phyloP scores from a whole-genome alignment of 129 eudicot species.

The Dittrichia graveolens region DNA sequence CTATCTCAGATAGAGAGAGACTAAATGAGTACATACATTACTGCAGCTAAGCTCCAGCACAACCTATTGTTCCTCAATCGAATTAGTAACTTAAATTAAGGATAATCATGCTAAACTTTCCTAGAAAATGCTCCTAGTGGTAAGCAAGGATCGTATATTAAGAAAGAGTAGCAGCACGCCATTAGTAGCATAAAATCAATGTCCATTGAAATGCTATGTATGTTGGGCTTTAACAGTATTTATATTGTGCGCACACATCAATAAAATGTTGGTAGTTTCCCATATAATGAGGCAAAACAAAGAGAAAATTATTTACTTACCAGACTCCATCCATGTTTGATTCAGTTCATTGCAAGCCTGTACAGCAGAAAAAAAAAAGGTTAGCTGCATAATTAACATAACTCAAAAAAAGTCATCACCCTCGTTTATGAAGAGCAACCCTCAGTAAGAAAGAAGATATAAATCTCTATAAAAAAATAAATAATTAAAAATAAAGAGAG shows the following conservation, averaged over 20 bases:
- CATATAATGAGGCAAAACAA: constrained; percentile 12
- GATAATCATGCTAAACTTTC: no score
- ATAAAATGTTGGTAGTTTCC: neutral
- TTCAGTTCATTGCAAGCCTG: constrained; percentile 98
- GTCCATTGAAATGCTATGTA: neutral
- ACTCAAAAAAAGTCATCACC: neutral
- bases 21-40: no score
- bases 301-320: constrained; percentile 39
- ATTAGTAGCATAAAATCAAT: neutral
- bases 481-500: neutral
- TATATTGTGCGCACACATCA: neutral
- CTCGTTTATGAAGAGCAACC: neutral
- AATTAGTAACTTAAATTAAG: no score
- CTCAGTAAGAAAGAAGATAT: neutral
- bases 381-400: constrained; percentile 29
- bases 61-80: no score
- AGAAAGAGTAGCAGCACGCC: no score
- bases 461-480: neutral
- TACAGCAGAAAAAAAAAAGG: constrained; percentile 12
- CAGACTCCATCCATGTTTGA: constrained; percentile 99
- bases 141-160: no score
- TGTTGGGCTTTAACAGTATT: neutral
- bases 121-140: no score
- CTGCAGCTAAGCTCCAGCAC: no score
- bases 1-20: no score